Percentiles rank a stretch among this genome's conserved stretches.
Evolutionary conservation across 2,329 filamentous ascomycete genomes (phyloP).

Genomic region (Parastagonospora nodorum): DNA sequence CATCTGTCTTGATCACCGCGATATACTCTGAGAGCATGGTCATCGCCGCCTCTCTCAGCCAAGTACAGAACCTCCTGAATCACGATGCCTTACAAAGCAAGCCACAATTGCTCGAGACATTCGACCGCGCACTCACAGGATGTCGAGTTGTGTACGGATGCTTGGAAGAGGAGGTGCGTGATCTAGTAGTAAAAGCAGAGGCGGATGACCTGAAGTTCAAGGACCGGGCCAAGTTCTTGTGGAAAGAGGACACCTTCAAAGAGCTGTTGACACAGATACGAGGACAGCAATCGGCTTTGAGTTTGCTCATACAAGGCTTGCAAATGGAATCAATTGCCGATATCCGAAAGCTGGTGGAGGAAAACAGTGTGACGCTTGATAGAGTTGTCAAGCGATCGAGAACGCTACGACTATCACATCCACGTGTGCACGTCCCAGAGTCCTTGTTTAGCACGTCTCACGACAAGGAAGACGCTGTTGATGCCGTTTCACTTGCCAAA

Average conservation of each 20-base stretch:
- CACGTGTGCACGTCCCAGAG: slow-evolving; percentile 33
- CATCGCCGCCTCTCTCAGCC: slow-evolving; percentile 38
- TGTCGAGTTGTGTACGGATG: slow-evolving; percentile 41
- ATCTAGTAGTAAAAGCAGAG: slow-evolving; percentile 25
- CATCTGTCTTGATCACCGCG: slow-evolving; percentile 35
- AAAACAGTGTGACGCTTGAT: slow-evolving; percentile 35
- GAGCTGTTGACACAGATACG: slow-evolving; percentile 41
- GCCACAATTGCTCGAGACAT: slow-evolving; percentile 36
- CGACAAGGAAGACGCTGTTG: slow-evolving; percentile 6
- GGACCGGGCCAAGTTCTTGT: slow-evolving; percentile 34
- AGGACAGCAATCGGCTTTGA: slow-evolving; percentile 40
- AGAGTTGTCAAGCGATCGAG: slow-evolving; percentile 32
- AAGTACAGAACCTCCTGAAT: slow-evolving; percentile 36
- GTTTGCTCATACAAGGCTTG: slow-evolving; percentile 39
- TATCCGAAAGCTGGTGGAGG: slow-evolving; percentile 34
- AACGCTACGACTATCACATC: slow-evolving; percentile 32
- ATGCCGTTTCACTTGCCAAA: slow-evolving; percentile 22
- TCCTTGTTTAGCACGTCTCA: slow-evolving; percentile 25
- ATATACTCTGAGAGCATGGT: slow-evolving; percentile 43
- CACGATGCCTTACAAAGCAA: slow-evolving; percentile 33
- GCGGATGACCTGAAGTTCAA: slow-evolving; percentile 27
- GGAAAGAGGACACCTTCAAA: slow-evolving; percentile 42
- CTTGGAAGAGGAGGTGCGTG: slow-evolving; percentile 38
- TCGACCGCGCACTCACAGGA: slow-evolving; percentile 39
- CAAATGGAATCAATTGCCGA: slow-evolving; percentile 44